Base-by-base conservation (phyloP, 495 filamentous ascomycete species). In the Penicillium flavigenum region DNA sequence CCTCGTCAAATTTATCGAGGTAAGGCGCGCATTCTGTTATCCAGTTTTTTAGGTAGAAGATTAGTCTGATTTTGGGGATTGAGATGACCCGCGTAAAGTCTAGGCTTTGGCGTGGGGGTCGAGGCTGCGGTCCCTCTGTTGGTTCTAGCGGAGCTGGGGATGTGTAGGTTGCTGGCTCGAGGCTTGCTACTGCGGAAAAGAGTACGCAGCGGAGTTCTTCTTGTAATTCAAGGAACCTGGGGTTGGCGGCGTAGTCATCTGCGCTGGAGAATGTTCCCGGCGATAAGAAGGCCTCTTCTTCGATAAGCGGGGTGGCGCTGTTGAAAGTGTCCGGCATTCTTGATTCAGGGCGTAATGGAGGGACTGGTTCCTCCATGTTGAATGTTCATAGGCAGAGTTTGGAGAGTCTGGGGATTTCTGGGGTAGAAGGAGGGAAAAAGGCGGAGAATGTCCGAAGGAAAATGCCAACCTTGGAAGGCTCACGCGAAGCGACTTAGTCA, bases 1-100 rank as follows among this genome's bases (percentile, higher is more conserved):
- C 45, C 43, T 67, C 64, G 52, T 78, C 75, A 39, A 78, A 77
- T 65, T 72, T 78, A 47, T 78, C 75, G 10, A 78, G 70, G 58
- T 68, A 68, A 7, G 66, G 66, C 0, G 66, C 66, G n/a, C 66
- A 68, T 45, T 68, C 66, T 0, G 60, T 68, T 10, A 68, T 68
- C 66, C 66, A 68, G 4, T 68, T 68, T 32, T 68, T 66, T 20
- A 68, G 58, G 38, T 68, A 68, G 19, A 59, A 60, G 19, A 68
- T 66, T 16, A 68, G 44, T 47, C 61, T 53, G 14, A 68, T 60
- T 57, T 68, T 68, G 1, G 66, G 66, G 9, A 68, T 64, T 22
- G 66, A 66, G 19, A 55, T 29, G 0, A 66, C 66, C 10, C 66
- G 56, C 1, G 66, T 68, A 17, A 68, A 68, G 26, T 68, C 66